Evolutionary conservation across 2,329 filamentous ascomycete genomes (phyloP), one percentile per base, ranked within the genome.

Genomic region (Talaromyces sp.): DNA sequence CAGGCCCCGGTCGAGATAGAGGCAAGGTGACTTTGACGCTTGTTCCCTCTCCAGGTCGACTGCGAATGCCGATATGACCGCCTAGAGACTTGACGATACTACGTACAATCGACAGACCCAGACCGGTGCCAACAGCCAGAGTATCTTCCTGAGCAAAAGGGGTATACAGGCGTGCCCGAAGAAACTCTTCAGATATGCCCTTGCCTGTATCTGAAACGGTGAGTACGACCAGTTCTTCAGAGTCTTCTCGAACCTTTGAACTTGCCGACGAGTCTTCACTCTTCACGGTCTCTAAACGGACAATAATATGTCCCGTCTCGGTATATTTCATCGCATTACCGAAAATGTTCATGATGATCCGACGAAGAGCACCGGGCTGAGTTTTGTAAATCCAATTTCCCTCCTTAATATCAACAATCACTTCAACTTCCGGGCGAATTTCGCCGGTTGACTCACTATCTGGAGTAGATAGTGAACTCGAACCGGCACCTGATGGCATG

Each of bases 321-420:
- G 86, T 89, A 65, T 88, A 89, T 71, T 89, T 89, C 70, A 89
- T 78, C 0, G 87, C 82, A 69, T 89, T 89, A 9, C 85, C 85
- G 49, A 88, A 84, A 0, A 89, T 70, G 64, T 89, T 89, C 85
- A 88, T 87, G 57, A 88, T 80, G 56, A 89, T 83, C 8, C 85
- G 79, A 57, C 82, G 76, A 66, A 83, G 74, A 1, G 82, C 82
- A 0, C 87, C 86, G 0, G 84, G 82, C 56, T 88, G 83, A 2
- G 84, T 82, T 3, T 81, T 76, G 69, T 86, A 87, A 0, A 76
- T 73, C 85, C 87, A 89, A 61, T 79, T 67, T 24, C 78, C 65
- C 71, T 76, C 79, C 2, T 83, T 80, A 13, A 88, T 81, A 67
- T 87, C 82, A 6, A 87, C 72, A 31, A 85, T 76, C 24, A 87